Evolutionary conservation across 1,139 yeast genomes (phyloP).

Genomic region (Debaryomyces nepalensis): DNA sequence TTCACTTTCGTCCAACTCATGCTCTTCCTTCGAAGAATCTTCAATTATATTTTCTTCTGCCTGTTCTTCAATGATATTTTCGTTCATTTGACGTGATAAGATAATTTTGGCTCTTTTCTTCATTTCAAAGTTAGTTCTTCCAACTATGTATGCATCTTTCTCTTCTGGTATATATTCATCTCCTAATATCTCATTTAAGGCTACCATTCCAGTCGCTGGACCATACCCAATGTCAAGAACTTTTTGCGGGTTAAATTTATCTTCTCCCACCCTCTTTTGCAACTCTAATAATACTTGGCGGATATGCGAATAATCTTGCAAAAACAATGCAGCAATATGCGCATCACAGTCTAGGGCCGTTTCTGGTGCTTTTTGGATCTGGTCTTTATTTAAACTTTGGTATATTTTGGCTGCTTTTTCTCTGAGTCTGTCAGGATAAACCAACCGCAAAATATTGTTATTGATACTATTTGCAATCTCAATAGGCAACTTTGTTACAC

Average conservation of each 20-base stretch:
- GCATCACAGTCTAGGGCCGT: slow-evolving; percentile 74
- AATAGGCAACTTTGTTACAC: slow-evolving; percentile 53
- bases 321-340: slow-evolving; percentile 79
- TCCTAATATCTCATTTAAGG: slow-evolving; percentile 81
- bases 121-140: slow-evolving; percentile 68
- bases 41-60: slow-evolving; percentile 11
- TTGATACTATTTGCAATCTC: slow-evolving; percentile 59
- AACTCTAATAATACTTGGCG: slow-evolving; percentile 72
- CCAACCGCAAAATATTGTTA: slow-evolving; percentile 58
- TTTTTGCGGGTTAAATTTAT: slow-evolving; percentile 61
- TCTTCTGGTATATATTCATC: slow-evolving; percentile 59
- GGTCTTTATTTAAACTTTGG: slow-evolving; percentile 52
- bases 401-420: slow-evolving; percentile 58
- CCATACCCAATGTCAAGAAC: slow-evolving; percentile 87
- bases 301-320: slow-evolving; percentile 80
- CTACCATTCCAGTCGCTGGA: slow-evolving; percentile 92
- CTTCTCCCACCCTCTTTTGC: slow-evolving; percentile 52
- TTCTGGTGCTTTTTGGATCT: slow-evolving; percentile 56
- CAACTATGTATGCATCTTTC: slow-evolving; percentile 76
- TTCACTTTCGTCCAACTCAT: slow-evolving; percentile 17
- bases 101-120: slow-evolving; percentile 76
- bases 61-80: slow-evolving; percentile 33
- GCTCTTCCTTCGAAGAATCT: slow-evolving; percentile 14
- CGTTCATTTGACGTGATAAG: slow-evolving; percentile 70
- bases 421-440: slow-evolving; percentile 60